These are phyloP conservation scores for Nemania bipapillata DNA, from an alignment of 2,329 filamentous ascomycete genomes.

Conservation along the genomic window DNA sequence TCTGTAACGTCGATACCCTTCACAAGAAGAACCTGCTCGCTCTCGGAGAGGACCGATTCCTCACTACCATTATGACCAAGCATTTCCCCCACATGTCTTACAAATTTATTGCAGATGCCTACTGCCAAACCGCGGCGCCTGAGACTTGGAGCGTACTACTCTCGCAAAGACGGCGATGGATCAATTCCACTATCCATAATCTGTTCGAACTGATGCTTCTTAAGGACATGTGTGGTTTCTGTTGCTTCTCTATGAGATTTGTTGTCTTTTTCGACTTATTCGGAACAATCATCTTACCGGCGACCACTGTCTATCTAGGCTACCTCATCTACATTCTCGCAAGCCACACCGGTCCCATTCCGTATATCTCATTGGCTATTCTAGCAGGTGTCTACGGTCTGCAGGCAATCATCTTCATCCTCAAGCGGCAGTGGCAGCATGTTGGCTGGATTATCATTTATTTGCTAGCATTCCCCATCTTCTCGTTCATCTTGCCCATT, in stretches of 20 bases:
- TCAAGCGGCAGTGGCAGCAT: conserved; percentile 98
- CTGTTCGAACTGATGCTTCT: conserved; percentile 88
- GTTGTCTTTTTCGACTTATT: conserved; percentile 94
- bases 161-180: conserved; percentile 98
- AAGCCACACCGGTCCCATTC: conserved; percentile 77
- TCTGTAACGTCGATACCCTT: conserved; percentile 90
- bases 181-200: conserved; percentile 99
- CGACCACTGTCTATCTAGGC: conserved; percentile 84
- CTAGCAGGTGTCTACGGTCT: conserved; percentile 92
- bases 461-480: conserved; percentile 92
- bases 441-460: conserved; percentile 99
- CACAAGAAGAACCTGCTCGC: conserved; percentile 87
- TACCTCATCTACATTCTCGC: conserved; percentile 87
- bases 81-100: conserved; percentile 95
- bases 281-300: conserved; percentile 90
- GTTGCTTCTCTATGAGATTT: conserved; percentile 98
- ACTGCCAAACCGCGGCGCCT: conserved; percentile 91
- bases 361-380: conserved; percentile 87
- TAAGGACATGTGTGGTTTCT: conserved; percentile 97
- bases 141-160: conserved; percentile 93
- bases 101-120: conserved; percentile 94
- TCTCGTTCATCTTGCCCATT: conserved; percentile 87
- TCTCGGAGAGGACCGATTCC: conserved; percentile 83
- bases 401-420: conserved; percentile 93
- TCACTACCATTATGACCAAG: conserved; percentile 98